Conservation (phyloP, 352 stramenopile species). For the Aphanomyces invadans region DNA sequence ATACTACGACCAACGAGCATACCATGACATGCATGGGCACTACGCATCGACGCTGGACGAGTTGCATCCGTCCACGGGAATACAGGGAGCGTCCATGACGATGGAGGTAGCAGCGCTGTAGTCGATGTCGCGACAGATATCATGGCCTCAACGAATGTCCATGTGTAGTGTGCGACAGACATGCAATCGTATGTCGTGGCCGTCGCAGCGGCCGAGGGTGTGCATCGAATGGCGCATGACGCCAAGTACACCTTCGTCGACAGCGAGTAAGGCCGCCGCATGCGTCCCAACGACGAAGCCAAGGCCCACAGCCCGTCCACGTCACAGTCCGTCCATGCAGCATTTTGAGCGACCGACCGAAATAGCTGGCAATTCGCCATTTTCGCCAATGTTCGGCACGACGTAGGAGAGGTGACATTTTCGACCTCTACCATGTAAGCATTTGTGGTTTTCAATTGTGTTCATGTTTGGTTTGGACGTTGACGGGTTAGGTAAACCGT, state of each 20-base stretch:
- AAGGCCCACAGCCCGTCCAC: constrained; percentile 21
- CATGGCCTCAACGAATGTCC: too few relatives aligned
- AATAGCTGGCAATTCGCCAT: too few relatives aligned
- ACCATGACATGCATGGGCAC: constrained; percentile 32
- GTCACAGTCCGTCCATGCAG: too few relatives aligned
- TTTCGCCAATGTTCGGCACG: too few relatives aligned
- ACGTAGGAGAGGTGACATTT: neutral
- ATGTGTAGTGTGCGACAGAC: neutral
- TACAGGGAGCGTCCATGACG: neutral
- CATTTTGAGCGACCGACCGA: too few relatives aligned
- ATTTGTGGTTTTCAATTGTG: too few relatives aligned
- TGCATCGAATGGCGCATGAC: neutral
- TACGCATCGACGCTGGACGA: constrained; percentile 41
- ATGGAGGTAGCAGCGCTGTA: neutral
- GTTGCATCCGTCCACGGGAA: constrained; percentile 26
- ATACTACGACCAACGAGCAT: constrained; percentile 60
- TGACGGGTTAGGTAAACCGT: too few relatives aligned
- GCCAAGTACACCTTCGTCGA: constrained; percentile 5
- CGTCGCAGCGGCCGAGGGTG: neutral
- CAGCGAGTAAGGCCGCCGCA: too few relatives aligned
- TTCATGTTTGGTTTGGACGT: too few relatives aligned
- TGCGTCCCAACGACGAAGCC: constrained; percentile 29
- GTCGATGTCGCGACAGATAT: too few relatives aligned
- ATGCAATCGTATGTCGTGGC: constrained; percentile 3
- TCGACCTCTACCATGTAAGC: neutral